Base-by-base conservation (phyloP, 1,139 yeast species). In the Protomyces pachydermus region DNA sequence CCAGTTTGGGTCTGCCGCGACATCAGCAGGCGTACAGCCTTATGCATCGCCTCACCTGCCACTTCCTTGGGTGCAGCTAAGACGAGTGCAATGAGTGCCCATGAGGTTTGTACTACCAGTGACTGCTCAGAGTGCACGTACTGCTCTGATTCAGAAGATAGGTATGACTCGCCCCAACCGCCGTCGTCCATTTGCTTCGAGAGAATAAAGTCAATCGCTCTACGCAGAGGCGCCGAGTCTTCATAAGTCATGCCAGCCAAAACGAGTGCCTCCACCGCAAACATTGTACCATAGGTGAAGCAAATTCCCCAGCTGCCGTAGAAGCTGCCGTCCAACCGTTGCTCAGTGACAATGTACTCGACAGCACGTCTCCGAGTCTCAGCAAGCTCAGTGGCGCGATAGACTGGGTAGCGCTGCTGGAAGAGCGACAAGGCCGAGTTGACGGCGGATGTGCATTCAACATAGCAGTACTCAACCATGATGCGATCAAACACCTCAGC, bases 291-390 rank as follows among this genome's bases (percentile, higher is more conserved):
- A 75, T 95, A 95, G 0, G 97, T 89, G 73, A 82, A 91, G 73
- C 99, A 95, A 10, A 95, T 87, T 53, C 98, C 99, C 99, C 99
- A 95, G 53, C 91, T 86, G 1, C 99, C 99, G 74, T 91, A 95
- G 98, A 98, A 95, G 9, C 96, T 86, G 0, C 99, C 99, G 74
- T 93, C 97, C 0, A 74, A 72, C 54, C 80, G 78, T 74, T 95
- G 98, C 1, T 82, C 82, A 3, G 78, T 74, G 61, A 82, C 82
- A 56, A 95, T 89, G 71, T 86, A 95, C 2, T 81, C 76, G 16
- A 89, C 80, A 0, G 97, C 98, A 65, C 84, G 81, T 3, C 82
- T 79, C 56, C 95, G 87, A 0, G 97, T 85, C 42, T 77, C 72
- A 60, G 81, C 78, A 53, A 95, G 85, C 57, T 88, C 90, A 8